phyloP scores from a whole-genome alignment of 2,329 filamentous ascomycete genomes.

The Aulographum hederae region DNA sequence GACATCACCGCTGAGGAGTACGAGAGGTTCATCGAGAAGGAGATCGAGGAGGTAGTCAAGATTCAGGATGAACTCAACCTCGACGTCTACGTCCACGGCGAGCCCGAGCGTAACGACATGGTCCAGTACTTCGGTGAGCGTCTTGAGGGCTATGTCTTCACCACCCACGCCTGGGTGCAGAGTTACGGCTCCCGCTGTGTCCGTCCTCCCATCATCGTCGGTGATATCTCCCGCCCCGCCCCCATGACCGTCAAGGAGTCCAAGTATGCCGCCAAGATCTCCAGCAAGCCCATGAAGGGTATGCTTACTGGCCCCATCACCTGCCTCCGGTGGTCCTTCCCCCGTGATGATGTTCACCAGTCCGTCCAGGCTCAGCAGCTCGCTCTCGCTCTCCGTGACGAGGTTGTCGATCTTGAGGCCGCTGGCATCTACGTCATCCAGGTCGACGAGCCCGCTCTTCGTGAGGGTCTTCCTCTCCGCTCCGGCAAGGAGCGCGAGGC shows the following conservation, averaged over 20 bases:
- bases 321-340: slow-evolving; percentile 98
- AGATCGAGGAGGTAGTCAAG: slow-evolving; percentile 88
- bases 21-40: slow-evolving; percentile 98
- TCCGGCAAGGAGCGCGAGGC: slow-evolving; percentile 85
- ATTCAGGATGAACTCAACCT: slow-evolving; percentile 97
- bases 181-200: slow-evolving; percentile 97
- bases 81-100: slow-evolving; percentile 94
- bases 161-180: slow-evolving; percentile 97
- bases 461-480: slow-evolving; percentile 96
- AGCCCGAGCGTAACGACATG: slow-evolving; percentile 99
- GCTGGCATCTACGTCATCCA: slow-evolving; percentile 96
- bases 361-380: slow-evolving; percentile 98
- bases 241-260: slow-evolving; percentile 99
- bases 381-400: slow-evolving; percentile 91
- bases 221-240: slow-evolving; percentile 89
- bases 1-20: slow-evolving; percentile 87
- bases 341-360: slow-evolving; percentile 98
- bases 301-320: slow-evolving; percentile 99
- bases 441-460: slow-evolving; percentile 96
- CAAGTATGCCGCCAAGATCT: slow-evolving; percentile 91
- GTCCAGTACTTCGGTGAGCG: slow-evolving; percentile 99
- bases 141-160: slow-evolving; percentile 93
- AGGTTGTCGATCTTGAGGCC: slow-evolving; percentile 94
- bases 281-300: slow-evolving; percentile 99
- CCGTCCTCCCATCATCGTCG: slow-evolving; percentile 93